Evolutionary conservation across 2,329 filamentous ascomycete genomes (phyloP), one percentile per base, ranked within the genome.

Genomic region (Colletotrichum graminicola): DNA sequence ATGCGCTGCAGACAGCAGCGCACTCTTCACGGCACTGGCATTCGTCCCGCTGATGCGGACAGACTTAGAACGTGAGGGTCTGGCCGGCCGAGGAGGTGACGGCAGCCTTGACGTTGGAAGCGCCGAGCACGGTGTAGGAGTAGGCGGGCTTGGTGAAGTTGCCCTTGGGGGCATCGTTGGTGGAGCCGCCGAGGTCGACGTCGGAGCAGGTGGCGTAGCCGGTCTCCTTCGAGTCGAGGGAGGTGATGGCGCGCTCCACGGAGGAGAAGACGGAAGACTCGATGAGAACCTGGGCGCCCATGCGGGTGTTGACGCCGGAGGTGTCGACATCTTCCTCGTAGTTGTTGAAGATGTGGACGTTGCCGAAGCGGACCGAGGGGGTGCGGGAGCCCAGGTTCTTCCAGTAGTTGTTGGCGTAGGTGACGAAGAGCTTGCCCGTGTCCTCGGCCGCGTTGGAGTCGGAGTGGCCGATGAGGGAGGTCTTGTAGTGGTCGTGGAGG

Each of bases 331-430:
- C 79, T 77, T 82, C 83, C 79, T 83, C 85, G 74, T 76, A 77
- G 84, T 88, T 90, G 83, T 85, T 89, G 62, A 77, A 84, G 76
- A 86, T 79, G 80, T 93, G 91, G 74, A 75, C 88, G 52, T 88
- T 91, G 36, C 90, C 91, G 82, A 92, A 93, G 75, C 90, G 89
- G 78, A 92, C 78, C 4, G 86, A 88, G 5, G 91, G 91, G 0
- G 81, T 83, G 66, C 91, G 90, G 10, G 87, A 90, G 84, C 91
- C 89, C 78, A 91, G 80, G 83, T 92, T 91, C 74, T 78, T 76
- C 85, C 85, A 92, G 83, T 88, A 84, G 86, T 92, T 92, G 84
- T 91, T 88, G 81, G 86, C 85, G 78, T 90, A 91, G 67, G 91
- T 92, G 66, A 93, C 83, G 77, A 83, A 87, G 56, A 92, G 84